Conservation (phyloP, 1,284 basidiomycete species). For the Sporisorium exsertum region DNA sequence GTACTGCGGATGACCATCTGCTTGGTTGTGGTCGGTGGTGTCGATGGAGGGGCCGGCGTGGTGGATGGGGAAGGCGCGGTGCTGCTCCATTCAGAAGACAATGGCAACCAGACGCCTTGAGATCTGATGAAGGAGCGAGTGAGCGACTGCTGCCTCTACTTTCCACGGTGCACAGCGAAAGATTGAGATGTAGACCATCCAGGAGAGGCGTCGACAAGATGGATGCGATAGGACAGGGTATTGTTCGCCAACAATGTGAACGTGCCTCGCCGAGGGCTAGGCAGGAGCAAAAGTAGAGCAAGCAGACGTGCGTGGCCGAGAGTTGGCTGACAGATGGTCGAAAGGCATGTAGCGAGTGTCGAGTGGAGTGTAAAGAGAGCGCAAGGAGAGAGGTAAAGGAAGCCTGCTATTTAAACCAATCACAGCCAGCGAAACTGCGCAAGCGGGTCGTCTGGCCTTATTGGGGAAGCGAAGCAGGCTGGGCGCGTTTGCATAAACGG, state of each 20-base stretch:
- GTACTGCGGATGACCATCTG: slow-evolving; percentile 1
- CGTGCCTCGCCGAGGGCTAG: neutral
- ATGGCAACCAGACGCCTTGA: slow-evolving; percentile 7
- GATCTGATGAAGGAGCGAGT: slow-evolving; percentile 5
- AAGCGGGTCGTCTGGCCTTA: neutral
- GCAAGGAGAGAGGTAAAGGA: neutral
- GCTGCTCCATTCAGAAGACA: slow-evolving; percentile 32
- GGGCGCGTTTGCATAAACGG: neutral
- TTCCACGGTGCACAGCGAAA: neutral
- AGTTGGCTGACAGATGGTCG: neutral
- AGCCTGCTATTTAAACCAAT: neutral
- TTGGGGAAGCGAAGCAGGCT: neutral
- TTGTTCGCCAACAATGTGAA: neutral
- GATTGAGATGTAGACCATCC: slow-evolving; percentile 2
- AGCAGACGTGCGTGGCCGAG: neutral
- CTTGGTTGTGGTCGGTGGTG: neutral
- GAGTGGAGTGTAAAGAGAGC: neutral
- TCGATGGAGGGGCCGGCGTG: slow-evolving; percentile 10
- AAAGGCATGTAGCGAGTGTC: neutral
- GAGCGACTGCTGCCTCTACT: slow-evolving; percentile 13
- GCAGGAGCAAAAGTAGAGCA: neutral
- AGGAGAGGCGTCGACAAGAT: slow-evolving; percentile 1
- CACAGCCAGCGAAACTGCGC: neutral
- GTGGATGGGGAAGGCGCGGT: slow-evolving; percentile 11
- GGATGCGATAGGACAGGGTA: neutral